phyloP scores from a whole-genome alignment of 176 grass and related monocot species.

The Zizania latifolia region DNA sequence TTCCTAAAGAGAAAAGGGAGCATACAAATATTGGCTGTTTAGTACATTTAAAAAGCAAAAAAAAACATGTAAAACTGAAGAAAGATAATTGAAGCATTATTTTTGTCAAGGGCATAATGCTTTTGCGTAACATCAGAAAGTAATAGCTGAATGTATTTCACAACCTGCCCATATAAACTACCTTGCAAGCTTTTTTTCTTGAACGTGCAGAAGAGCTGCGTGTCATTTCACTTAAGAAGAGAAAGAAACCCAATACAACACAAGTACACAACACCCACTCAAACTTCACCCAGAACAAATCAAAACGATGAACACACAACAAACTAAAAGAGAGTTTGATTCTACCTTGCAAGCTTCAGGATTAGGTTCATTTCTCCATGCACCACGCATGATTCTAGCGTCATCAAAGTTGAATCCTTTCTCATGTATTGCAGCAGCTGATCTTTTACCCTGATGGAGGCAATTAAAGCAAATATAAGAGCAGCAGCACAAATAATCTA shows the following conservation, averaged over 20 bases:
- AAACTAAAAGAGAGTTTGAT: too few species aligned
- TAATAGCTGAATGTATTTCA: conserved; percentile 16
- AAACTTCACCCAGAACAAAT: too few species aligned
- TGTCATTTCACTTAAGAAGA: too few species aligned
- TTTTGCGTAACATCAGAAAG: neutral
- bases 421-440: conserved; percentile 58
- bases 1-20: conserved; percentile 61
- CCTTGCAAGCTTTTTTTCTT: too few species aligned
- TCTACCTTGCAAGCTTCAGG: conserved; percentile 80
- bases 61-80: neutral
- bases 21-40: conserved; percentile 8
- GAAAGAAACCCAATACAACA: too few species aligned
- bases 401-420: conserved; percentile 99
- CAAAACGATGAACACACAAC: neutral
- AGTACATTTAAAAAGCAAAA: neutral
- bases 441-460: conserved; percentile 54
- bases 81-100: neutral
- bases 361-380: conserved; percentile 92
- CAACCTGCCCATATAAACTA: neutral
- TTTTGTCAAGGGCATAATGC: neutral
- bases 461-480: conserved; percentile 12
- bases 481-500: conserved; percentile 4
- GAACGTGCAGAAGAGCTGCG: too few species aligned
- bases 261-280: too few species aligned
- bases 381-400: conserved; percentile 79